Base-by-base conservation (phyloP, 139 green algal genomes). In the Eudorina sp. region DNA sequence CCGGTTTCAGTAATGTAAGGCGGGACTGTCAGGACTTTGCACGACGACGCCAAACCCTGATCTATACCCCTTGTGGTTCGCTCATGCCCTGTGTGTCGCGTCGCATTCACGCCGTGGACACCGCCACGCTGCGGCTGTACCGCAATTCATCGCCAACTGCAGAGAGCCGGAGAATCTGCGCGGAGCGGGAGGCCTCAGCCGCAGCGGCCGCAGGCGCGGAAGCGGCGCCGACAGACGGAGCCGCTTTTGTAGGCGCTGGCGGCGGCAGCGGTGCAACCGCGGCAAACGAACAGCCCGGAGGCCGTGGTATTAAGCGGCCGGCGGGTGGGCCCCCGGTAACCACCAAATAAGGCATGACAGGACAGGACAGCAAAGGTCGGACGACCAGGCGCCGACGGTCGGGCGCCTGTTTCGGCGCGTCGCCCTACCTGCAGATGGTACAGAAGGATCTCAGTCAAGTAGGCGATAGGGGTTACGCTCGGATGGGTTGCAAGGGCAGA, bases 131-230 rank as follows among this genome's bases (percentile, higher is more conserved):
- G 2, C 18, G 34, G 25, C 25, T n/a, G 31, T 38, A 5, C 64
- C 64, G 36, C 4, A 25, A 38, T 41, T 74, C 2, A 21, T 38
- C 64, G 25, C 34, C 14, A 41, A 2, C 48, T 29, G 45, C 80
- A 86, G 94, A 97, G 88, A 96, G 93, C 86, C 88, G 94, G 2
- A 93, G 92, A 68, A 86, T 91, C 46, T 88, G 89, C 40, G 83
- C 85, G 43, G 89, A 90, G 79, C 78, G 90, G 3, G 72, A 89
- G 73, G 83, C 48, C 27, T 60, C 89, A 3, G 62, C 53, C 27
- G 80, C 62, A 7, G 41, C 19, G 7, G 25, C 43, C 21, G n/a
- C n/a, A 9, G 78, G 23, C 14, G 78, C 46, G 25, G 43, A n/a
- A 19, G 43, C n/a, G 45, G 60, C n/a, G 0, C 62, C 21, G 80